phyloP scores from a whole-genome alignment of 257 asterid species.

The Gentiana dahurica region DNA sequence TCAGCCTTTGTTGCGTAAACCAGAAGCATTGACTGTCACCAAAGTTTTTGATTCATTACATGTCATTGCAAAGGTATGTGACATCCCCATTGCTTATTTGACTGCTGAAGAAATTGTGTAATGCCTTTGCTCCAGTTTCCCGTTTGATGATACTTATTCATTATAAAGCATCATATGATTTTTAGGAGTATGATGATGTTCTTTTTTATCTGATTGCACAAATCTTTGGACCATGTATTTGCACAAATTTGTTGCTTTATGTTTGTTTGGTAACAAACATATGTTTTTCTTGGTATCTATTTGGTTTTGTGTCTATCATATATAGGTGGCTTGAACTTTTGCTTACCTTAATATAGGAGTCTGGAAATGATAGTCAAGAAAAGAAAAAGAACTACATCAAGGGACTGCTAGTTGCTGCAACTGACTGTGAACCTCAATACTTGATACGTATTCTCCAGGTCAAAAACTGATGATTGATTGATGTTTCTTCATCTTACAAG shows the following conservation, averaged over 20 bases:
- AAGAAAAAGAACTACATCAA: conserved; percentile 85
- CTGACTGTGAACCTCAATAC: conserved; percentile 94
- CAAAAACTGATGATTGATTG: conserved; percentile 4
- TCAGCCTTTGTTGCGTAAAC: conserved; percentile 80
- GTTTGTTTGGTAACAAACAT: no score
- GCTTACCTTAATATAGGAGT: conserved; percentile 45
- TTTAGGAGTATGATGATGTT: no score
- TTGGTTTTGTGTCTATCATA: conserved; percentile 4
- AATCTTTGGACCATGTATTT: no score
- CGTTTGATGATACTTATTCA: no score
- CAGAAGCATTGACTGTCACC: conserved; percentile 63
- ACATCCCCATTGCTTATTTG: no score
- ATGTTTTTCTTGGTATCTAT: no score
- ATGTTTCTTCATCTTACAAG: conserved; percentile 8
- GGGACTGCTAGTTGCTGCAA: conserved; percentile 83
- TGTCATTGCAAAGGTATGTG: conserved; percentile 69
- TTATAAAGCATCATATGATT: no score
- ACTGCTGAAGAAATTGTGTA: no score
- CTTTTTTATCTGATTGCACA: no score
- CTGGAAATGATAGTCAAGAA: conserved; percentile 89
- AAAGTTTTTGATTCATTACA: conserved; percentile 80
- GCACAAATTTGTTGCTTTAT: no score
- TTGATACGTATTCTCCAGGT: conserved; percentile 97
- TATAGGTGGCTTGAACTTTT: conserved; percentile 11
- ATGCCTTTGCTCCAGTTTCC: no score